phyloP scores from a whole-genome alignment of 306 rosid species.

The Cucurbita ficifolia region DNA sequence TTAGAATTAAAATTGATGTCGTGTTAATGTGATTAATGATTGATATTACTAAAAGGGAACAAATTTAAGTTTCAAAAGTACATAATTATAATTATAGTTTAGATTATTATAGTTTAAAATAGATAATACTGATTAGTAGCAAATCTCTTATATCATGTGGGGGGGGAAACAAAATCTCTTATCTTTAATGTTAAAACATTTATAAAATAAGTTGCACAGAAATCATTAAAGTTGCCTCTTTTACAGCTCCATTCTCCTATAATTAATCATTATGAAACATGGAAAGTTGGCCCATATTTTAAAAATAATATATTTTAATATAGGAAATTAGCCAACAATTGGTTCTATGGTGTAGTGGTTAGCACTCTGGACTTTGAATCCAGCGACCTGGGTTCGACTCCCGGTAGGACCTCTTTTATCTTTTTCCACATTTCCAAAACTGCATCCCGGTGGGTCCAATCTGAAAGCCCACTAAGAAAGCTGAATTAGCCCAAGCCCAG shows the following conservation, averaged over 20 bases:
- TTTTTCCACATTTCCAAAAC: too few species aligned
- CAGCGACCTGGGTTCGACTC: constrained; percentile 3
- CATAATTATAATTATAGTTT: too few species aligned
- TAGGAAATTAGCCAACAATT: background rate
- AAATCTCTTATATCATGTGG: background rate
- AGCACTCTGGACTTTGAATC: constrained; percentile 3
- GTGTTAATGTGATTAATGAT: background rate
- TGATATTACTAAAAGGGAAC: background rate
- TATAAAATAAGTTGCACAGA: background rate
- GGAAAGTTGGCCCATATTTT: background rate
- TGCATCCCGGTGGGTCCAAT: background rate
- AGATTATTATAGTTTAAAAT: too few species aligned
- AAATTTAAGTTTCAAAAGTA: background rate
- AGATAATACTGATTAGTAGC: too few species aligned
- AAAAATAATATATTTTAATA: too few species aligned
- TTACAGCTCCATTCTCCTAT: background rate
- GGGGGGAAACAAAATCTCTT: background rate
- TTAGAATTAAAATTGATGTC: background rate
- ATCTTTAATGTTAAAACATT: background rate
- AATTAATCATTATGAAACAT: background rate
- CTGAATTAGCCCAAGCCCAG: background rate
- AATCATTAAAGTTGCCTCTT: background rate
- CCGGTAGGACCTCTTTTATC: background rate
- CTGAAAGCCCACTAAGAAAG: background rate
- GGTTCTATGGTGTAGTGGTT: constrained; percentile 3